Base-by-base conservation (phyloP, 1,139 yeast genomes). In the Blastobotrys arbuscula region DNA sequence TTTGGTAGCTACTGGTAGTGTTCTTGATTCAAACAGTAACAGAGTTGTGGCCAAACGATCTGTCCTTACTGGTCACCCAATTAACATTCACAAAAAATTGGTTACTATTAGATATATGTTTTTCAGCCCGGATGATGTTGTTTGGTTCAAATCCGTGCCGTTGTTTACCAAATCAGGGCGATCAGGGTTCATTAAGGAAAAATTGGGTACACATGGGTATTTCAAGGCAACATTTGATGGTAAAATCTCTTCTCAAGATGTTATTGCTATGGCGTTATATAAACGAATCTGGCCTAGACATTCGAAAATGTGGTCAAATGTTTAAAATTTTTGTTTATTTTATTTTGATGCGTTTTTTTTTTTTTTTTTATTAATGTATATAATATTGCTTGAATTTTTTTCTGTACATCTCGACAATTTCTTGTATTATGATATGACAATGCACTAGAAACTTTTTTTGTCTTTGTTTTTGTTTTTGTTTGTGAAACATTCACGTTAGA, bases 201-300 rank as follows among this genome's bases (percentile, higher is more conserved):
- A 90, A 65, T 76, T 94, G 70, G 99, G 99, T 70, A 94, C 98
- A 2, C 98, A 94, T 67, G 99, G 99, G 55, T 88, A 92, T 71
- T 90, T 84, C 76, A 94, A 94, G 71, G 96, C 97, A 20, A 85
- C 87, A 19, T 94, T 94, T 62, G 97, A 94, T 65, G 94, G 94
- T 50, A 86, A 83, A 61, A 74, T 94, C 60, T 80, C 87, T 43
- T 86, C 97, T 0, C 97, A 90, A 69, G 98, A 94, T 67, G 82
- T 88, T 13, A 82, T 92, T 40, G 97, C 90, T 30, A 88, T 94
- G 97, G 83, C 96, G 40, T 70, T 94, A 59, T 92, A 85, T 72
- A 90, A 87, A 71, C 81, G 98, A 62, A 83, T 84, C 52, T 94
- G 97, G 97, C 97, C 97, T 5, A 59, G 65, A 18, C 33, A 24